Evolutionary conservation across 176 grass and related monocot genomes (phyloP), one percentile per base, ranked within the genome.

Genomic region (Lolium rigidum): DNA sequence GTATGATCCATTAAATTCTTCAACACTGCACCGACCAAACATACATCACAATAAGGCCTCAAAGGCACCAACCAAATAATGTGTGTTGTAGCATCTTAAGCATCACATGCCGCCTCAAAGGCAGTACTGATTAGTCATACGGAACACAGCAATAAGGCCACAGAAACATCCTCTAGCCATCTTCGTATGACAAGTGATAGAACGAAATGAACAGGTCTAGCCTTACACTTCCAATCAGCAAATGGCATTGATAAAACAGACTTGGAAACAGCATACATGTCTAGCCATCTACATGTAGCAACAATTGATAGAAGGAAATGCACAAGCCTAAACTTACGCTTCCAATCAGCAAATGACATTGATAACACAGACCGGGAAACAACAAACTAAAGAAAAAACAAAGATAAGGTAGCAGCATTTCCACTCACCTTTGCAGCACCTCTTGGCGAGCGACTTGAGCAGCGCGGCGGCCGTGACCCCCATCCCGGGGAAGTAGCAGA

Each of bases 401-500:
- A 38, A 80, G 78, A 87, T 83, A 76, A 31, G 22, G 52, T 24
- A 12, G 14, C 74, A 82, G 3, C 49, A 76, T 4, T 4, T 44
- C 26, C 67, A 15, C 78, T 62, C 60, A 95, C 93, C 93, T 92
- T 91, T 85, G 54, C 70, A 86, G 80, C 88, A 95, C 64, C 88
- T 88, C 70, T 79, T 87, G 7, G 81, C 74, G 62, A 95, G 82
- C 31, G 90, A 87, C 9, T 52, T 84, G 64, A 98, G 79, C 74
- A 98, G 81, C 78, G 86, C 83, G 0, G 74, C 88, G 2, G 88
- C 18, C 12, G 96, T 92, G 69, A 95, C 44, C 15, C 88, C 87
- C 91, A 98, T 95, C 54, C 93, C 96, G 18, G 96, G 93, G 83
- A 98, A 92, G 83, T 98, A 98, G 85, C 91, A 95, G 15, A 95